phyloP scores from a whole-genome alignment of 2,329 filamentous ascomycete genomes.

The Bipolaris sorokiniana region DNA sequence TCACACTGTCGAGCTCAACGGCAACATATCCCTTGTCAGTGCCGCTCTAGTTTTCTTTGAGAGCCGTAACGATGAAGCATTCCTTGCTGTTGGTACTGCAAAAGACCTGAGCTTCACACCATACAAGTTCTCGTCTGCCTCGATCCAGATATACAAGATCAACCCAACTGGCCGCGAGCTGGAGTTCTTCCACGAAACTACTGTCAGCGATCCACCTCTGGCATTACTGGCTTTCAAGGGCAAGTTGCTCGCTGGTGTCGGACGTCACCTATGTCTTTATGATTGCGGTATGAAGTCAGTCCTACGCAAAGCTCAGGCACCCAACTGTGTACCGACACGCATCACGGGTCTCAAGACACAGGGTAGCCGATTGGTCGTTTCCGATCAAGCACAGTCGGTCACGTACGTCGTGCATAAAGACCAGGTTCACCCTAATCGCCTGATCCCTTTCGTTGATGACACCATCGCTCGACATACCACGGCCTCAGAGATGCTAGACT shows the following conservation, averaged over 20 bases:
- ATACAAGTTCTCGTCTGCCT: constrained; percentile 73
- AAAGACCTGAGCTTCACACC: constrained; percentile 86
- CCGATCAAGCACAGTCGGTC: constrained; percentile 90
- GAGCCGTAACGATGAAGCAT: constrained; percentile 80
- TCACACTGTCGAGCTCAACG: constrained; percentile 78
- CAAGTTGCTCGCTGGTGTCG: constrained; percentile 82
- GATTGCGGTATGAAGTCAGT: constrained; percentile 93
- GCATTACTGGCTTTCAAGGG: constrained; percentile 95
- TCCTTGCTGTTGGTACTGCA: constrained; percentile 91
- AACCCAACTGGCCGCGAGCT: constrained; percentile 84
- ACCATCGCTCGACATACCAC: constrained; percentile 89
- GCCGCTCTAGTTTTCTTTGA: constrained; percentile 83
- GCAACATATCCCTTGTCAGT: constrained; percentile 92
- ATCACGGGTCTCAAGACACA: constrained; percentile 90
- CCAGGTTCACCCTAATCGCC: constrained; percentile 73
- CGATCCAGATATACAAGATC: constrained; percentile 91
- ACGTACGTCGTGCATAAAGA: constrained; percentile 94
- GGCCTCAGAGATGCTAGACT: constrained; percentile 92
- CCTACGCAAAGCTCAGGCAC: constrained; percentile 86
- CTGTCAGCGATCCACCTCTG: constrained; percentile 84
- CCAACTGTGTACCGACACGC: constrained; percentile 73
- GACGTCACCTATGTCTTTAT: constrained; percentile 81
- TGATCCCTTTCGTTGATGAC: constrained; percentile 94
- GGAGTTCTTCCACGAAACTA: constrained; percentile 96
- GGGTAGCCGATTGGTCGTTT: constrained; percentile 87